Evolutionary conservation across 306 rosid species (phyloP), one percentile per base, ranked within the genome.

Genomic region (Cicer judaicum): DNA sequence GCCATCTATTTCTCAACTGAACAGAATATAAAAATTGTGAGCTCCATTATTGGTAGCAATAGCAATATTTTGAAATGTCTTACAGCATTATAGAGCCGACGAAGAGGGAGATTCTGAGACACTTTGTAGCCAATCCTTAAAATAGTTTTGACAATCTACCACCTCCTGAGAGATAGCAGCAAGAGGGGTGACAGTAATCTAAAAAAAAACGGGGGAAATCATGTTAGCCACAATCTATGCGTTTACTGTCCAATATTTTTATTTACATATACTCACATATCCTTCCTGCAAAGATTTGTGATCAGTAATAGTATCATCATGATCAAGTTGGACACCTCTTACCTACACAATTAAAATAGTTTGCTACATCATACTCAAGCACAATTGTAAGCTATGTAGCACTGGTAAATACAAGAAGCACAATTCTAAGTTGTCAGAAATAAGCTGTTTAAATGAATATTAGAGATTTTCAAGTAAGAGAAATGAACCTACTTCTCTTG

Each of bases 111-210:
- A 69, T 75, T 84, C 95, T 78, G 65, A 73, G 74, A 84, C 87
- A 78, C 76, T 83, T 10, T 87, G 91, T 64, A 93, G 83, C 97
- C 94, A 91, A 52, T 84, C 84, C 78, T 84, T 72, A 53, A 88
- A 65, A 65, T 65, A 44, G 71, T 65, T 65, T 43, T 65, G 71
- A 44, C 71, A 65, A 43, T 65, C 71, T 43, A 10, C 54, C 9
- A 21, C 71, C 4, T 53, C 54, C 14, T 16, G 71, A 65, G 71
- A 42, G 71, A 43, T 65, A 18, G 71, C 71, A 65, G 71, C 71
- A 65, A 65, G 71, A 19, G 71, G 71, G 7, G 71, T 42, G 39
- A 65, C 54, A 8, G 54, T 65, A 65, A 65, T 43, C 71, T 65
- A 65, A 65, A 60, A 65, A 65, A 2, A 18, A 24, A 21, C 1